Base-by-base conservation (phyloP, 1,284 basidiomycete species). In the Melampsora larici-populina region DNA sequence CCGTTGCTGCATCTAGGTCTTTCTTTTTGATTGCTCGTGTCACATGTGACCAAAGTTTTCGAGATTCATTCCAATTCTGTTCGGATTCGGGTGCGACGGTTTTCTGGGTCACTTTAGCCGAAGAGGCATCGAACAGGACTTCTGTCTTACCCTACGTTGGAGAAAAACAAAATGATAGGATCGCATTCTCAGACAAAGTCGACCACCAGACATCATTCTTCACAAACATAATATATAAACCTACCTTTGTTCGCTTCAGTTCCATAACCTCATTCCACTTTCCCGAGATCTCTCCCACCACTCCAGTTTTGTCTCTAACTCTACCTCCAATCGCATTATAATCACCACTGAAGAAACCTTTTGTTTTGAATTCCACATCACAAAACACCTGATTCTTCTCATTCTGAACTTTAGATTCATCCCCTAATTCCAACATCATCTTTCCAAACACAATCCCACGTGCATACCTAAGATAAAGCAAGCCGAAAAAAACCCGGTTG, bases 361-460 rank as follows among this genome's bases (percentile, higher is more conserved):
- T 98, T 31, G 94, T 97, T 87, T 98, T 99, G 87, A 99, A 99
- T 81, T 97, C 94, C 58, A 99, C 86, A 82, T 97, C 94, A 80
- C 91, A 92, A 64, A 84, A 86, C 79, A 94, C 85, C 40, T 90
- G 89, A 68, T 89, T 90, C 81, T 88, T 88, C 79, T 91, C 90
- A 85, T 94, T 95, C 85, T 89, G 89, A 76, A 94, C 92, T n/a
- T 87, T 88, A 82, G 92, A 93, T 40, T 89, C 88, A 85, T 99
- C 96, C 11, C 96, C 96, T 18, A 99, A 87, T 86, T 99, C 96
- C 69, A 97, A 87, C 24, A 98, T 90, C 94, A 99, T 97, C 87
- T 74, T 74, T 18, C 72, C 72, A 31, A 74, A 74, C 49, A 74
- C 18, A 81, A 99, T 99, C 0, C 97, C 96, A 63, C 96, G 89